These are phyloP conservation scores for Emergomyces orientalis DNA, from an alignment of 2,329 filamentous ascomycete genomes.

Conservation along the genomic window DNA sequence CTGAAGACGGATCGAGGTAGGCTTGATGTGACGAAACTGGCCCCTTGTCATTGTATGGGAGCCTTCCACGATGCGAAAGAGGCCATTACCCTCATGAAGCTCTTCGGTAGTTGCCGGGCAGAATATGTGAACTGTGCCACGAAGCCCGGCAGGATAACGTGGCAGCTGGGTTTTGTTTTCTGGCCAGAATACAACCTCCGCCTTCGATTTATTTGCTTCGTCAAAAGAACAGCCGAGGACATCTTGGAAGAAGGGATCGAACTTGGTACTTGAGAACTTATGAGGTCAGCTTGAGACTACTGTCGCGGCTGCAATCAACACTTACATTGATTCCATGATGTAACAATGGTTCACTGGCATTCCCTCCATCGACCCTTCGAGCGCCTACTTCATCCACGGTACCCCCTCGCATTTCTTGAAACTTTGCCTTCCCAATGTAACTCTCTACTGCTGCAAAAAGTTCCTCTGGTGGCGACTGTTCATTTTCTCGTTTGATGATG, in stretches of 20 bases:
- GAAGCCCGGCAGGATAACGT: neutral
- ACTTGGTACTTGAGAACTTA: no score
- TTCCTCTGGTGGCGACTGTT: no score
- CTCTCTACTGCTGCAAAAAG: no score
- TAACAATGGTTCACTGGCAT: neutral
- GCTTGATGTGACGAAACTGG: neutral
- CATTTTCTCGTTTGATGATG: neutral
- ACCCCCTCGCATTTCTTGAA: no score
- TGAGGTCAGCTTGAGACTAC: no score
- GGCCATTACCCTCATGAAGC: neutral
- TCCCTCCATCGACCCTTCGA: neutral
- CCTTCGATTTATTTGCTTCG: neutral
- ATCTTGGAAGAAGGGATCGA: no score
- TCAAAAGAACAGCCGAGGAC: neutral
- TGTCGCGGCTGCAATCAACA: no score
- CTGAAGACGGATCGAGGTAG: neutral
- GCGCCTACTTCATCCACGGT: neutral
- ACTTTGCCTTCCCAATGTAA: no score
- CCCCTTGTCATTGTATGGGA: neutral
- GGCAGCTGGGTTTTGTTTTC: neutral
- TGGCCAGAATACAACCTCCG: neutral
- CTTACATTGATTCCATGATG: neutral
- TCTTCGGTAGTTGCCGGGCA: neutral
- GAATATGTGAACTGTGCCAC: neutral
- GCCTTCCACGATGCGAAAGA: neutral